phyloP scores from a whole-genome alignment of 2,329 filamentous ascomycete genomes.

The Pezicula rhizophila region DNA sequence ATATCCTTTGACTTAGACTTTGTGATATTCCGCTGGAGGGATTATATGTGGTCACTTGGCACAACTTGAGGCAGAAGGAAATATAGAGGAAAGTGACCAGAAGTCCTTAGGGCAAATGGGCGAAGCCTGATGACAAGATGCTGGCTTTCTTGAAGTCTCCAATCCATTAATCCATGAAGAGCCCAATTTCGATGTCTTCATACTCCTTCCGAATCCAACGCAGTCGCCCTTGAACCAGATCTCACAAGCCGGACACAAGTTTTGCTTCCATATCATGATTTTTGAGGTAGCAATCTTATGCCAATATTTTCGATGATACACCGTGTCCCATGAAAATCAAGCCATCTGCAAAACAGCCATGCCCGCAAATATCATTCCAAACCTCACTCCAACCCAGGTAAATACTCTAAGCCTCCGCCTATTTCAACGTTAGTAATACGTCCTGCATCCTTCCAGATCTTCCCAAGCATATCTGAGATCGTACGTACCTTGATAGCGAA shows the following conservation, averaged over 20 bases:
- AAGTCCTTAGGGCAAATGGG: too few relatives aligned
- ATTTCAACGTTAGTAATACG: slow-evolving; percentile 9
- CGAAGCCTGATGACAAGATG: too few relatives aligned
- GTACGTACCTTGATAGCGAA: slow-evolving; percentile 83
- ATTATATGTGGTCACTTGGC: too few relatives aligned
- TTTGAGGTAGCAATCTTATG: slow-evolving; percentile 21
- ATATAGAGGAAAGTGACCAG: too few relatives aligned
- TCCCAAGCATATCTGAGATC: neutral
- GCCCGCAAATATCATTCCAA: slow-evolving; percentile 16
- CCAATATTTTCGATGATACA: slow-evolving; percentile 27
- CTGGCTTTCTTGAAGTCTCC: too few relatives aligned
- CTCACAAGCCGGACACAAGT: slow-evolving; percentile 3
- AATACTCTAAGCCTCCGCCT: slow-evolving; percentile 25
- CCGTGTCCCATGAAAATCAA: slow-evolving; percentile 19
- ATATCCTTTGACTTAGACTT: too few relatives aligned
- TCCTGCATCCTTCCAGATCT: neutral
- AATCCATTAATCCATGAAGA: too few relatives aligned
- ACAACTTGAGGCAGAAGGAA: too few relatives aligned
- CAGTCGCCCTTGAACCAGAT: neutral
- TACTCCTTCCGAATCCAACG: neutral
- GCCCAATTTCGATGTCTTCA: neutral
- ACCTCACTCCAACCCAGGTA: slow-evolving; percentile 3
- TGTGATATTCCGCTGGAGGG: too few relatives aligned
- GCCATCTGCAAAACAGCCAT: slow-evolving; percentile 21
- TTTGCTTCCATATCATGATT: slow-evolving; percentile 26